Conservation (phyloP, 768 basidiomycete genomes). For the Dentipellis sp. region DNA sequence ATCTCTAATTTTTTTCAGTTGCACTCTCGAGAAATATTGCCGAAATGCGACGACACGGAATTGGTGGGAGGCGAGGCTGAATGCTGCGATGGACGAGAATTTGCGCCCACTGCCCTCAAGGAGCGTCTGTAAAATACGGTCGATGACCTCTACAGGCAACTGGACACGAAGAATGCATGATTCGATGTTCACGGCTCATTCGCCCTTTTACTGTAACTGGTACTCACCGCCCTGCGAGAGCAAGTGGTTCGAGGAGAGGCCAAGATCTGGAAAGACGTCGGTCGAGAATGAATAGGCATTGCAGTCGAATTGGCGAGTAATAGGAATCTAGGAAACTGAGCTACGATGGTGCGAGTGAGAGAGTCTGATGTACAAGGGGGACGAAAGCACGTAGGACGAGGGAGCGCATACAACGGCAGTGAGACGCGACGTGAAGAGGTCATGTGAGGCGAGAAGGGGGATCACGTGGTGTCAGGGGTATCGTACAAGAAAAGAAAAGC, state of each 20-base stretch:
- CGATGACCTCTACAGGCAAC: conserved; percentile 19
- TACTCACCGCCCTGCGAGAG: not conserved
- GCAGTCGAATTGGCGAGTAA: not conserved
- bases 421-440: conserved; percentile 1
- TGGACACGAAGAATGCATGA: not conserved
- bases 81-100: conserved; percentile 18
- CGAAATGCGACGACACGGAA: conserved; percentile 22
- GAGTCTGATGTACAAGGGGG: not conserved
- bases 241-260: not conserved
- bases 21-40: conserved; percentile 18
- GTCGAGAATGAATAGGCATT: not conserved
- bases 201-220: not conserved
- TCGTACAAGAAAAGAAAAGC: not conserved
- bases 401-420: not conserved
- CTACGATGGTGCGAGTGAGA: not conserved
- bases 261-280: not conserved
- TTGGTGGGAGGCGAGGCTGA: conserved; percentile 19
- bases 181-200: not conserved
- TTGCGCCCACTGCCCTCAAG: conserved; percentile 8
- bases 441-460: not conserved
- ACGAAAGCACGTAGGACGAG: not conserved
- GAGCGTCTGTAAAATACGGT: conserved; percentile 15
- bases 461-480: not conserved
- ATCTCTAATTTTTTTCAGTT: conserved; percentile 11
- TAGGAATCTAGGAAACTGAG: not conserved